phyloP scores from a whole-genome alignment of 2,329 filamentous ascomycete genomes.

The Venturia oleaginea region DNA sequence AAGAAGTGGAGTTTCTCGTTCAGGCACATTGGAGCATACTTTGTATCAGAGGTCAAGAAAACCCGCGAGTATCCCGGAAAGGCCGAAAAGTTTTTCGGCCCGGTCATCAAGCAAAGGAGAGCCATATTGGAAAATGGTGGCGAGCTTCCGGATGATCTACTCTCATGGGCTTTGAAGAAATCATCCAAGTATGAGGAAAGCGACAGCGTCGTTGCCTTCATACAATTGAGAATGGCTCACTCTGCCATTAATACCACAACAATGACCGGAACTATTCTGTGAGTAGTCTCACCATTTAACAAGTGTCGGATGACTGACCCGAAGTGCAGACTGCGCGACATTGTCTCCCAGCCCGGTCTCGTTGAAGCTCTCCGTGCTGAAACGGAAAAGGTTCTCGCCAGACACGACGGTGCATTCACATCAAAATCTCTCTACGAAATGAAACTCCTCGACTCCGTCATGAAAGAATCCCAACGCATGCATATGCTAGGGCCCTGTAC shows the following conservation, averaged over 20 bases:
- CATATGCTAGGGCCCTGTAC: not conserved
- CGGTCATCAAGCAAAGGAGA: not conserved
- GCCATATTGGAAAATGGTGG: not conserved
- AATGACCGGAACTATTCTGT: not conserved
- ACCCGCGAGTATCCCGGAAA: slow-evolving; percentile 23
- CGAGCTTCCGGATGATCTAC: not conserved
- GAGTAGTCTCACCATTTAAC: not conserved
- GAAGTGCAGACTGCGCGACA: slow-evolving; percentile 14
- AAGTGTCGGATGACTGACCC: not conserved
- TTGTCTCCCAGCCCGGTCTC: not conserved
- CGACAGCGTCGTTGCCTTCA: not conserved
- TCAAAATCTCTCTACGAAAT: slow-evolving; percentile 27
- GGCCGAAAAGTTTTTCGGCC: not conserved
- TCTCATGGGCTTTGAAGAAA: not conserved
- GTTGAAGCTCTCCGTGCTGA: not conserved
- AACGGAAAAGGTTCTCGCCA: not conserved
- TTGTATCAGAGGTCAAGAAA: slow-evolving; percentile 13
- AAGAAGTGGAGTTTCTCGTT: not conserved
- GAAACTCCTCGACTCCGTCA: slow-evolving; percentile 15
- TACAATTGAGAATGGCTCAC: not conserved
- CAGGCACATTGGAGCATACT: not conserved
- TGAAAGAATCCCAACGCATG: slow-evolving; percentile 12
- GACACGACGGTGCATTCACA: slow-evolving; percentile 18
- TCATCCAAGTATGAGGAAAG: not conserved
- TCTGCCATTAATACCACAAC: not conserved